Percentiles rank a stretch among this genome's conserved stretches.
These are phyloP conservation scores for Suillus spraguei DNA, from an alignment of 768 basidiomycete species.

Conservation along the genomic window DNA sequence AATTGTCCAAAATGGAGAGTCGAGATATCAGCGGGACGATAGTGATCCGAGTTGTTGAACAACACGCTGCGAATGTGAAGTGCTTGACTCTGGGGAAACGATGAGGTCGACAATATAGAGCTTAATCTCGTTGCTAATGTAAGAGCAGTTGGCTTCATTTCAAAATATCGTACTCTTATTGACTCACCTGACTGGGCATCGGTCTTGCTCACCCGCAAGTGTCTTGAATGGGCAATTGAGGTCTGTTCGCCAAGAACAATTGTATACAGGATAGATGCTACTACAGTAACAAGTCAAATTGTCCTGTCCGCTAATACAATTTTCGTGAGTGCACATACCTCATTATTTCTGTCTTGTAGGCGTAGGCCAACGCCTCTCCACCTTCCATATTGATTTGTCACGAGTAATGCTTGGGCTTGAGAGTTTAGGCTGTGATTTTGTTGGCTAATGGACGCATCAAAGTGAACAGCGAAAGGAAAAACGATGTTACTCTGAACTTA, in stretches of 20 bases:
- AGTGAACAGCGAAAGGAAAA: slow-evolving; percentile 46
- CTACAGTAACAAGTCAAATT: slow-evolving; percentile 17
- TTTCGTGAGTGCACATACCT: slow-evolving; percentile 36
- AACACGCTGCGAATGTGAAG: slow-evolving; percentile 52
- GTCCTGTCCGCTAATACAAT: slow-evolving; percentile 9
- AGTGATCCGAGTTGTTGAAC: slow-evolving; percentile 80
- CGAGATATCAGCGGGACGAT: slow-evolving; percentile 73
- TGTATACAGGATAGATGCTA: slow-evolving; percentile 23
- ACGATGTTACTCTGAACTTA: slow-evolving; percentile 47
- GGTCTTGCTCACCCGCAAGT: slow-evolving; percentile 23
- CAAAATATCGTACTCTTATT: slow-evolving; percentile 14
- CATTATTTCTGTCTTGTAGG: slow-evolving; percentile 27
- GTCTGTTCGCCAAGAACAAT: slow-evolving; percentile 28
- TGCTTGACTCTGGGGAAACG: slow-evolving; percentile 42
- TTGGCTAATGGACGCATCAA: slow-evolving; percentile 35
- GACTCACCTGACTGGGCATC: slow-evolving; percentile 32
- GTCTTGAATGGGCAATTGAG: slow-evolving; percentile 23
- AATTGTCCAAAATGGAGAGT: slow-evolving; percentile 77
- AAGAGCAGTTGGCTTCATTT: slow-evolving; percentile 15
- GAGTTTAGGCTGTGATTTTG: slow-evolving; percentile 14
- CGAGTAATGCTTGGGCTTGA: slow-evolving; percentile 32
- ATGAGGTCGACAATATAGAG: slow-evolving; percentile 44
- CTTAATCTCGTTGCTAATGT: slow-evolving; percentile 40
- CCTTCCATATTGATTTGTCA: slow-evolving; percentile 23
- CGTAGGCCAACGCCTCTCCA: slow-evolving; percentile 48